Percentiles rank a stretch among this genome's conserved stretches.
phyloP scores from a whole-genome alignment of 768 basidiomycete genomes.

The Lactifluus pinguis region DNA sequence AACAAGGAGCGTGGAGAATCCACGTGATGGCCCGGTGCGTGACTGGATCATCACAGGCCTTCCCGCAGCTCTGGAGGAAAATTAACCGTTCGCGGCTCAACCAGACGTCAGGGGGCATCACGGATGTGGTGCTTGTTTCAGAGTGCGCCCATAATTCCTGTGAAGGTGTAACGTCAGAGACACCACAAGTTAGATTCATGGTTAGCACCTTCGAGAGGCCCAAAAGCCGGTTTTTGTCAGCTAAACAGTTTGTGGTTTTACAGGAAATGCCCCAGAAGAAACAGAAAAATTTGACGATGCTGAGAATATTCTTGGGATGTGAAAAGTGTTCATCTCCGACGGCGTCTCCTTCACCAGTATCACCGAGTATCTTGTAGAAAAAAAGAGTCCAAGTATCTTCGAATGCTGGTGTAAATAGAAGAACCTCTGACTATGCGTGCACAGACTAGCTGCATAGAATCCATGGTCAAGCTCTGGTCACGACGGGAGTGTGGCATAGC shows the following conservation, averaged over 20 bases:
- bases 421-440: too few species aligned
- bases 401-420: too few species aligned
- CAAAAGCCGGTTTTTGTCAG: neutral
- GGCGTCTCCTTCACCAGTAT: too few species aligned
- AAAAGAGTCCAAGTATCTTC: too few species aligned
- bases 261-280: too few species aligned
- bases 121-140: neutral
- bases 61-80: neutral
- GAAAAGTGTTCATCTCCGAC: too few species aligned
- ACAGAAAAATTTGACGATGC: too few species aligned
- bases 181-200: neutral
- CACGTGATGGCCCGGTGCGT: slow-evolving; percentile 4
- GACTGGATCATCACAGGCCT: neutral
- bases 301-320: too few species aligned
- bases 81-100: neutral
- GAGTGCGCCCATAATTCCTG: neutral
- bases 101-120: neutral
- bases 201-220: neutral
- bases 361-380: too few species aligned
- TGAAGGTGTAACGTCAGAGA: neutral
- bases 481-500: too few species aligned
- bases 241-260: too few species aligned
- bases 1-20: slow-evolving; percentile 8
- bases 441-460: neutral
- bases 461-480: too few species aligned